A percentile compares a stretch with the other conserved stretches of the same genome.
Conservation (phyloP, 2,329 filamentous ascomycete genomes). For the Anthostomella pinea region DNA sequence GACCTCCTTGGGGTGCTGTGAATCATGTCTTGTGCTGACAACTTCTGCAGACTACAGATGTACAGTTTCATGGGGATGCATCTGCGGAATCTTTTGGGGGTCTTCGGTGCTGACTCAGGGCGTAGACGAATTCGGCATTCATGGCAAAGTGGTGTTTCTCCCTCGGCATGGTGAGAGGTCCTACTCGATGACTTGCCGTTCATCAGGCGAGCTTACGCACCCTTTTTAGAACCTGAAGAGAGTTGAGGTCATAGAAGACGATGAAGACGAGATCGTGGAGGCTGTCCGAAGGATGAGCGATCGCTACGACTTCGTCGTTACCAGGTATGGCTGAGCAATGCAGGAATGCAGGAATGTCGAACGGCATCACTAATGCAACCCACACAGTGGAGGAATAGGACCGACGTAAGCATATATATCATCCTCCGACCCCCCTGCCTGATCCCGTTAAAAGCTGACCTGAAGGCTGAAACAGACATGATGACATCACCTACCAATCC, state of each 20-base stretch:
- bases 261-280: slow-evolving; percentile 86
- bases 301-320: slow-evolving; percentile 92
- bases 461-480: slow-evolving; percentile 73
- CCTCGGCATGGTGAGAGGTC: slow-evolving; percentile 58
- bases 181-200: slow-evolving; percentile 3
- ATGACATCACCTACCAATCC: slow-evolving; percentile 95
- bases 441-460: too few species aligned
- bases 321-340: slow-evolving; percentile 58
- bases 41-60: slow-evolving; percentile 29
- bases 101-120: slow-evolving; percentile 11
- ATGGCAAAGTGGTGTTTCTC: slow-evolving; percentile 64
- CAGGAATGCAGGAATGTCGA: too few species aligned
- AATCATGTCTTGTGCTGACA: slow-evolving; percentile 7
- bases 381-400: slow-evolving; percentile 83
- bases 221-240: slow-evolving; percentile 66
- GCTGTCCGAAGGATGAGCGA: slow-evolving; percentile 82
- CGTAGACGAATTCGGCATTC: slow-evolving; percentile 61
- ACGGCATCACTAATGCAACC: too few species aligned
- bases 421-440: neutral
- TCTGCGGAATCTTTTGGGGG: neutral
- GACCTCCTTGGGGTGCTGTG: neutral
- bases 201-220: neutral
- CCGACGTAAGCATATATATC: slow-evolving; percentile 66
- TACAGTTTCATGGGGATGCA: slow-evolving; percentile 13
- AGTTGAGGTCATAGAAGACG: slow-evolving; percentile 90